Percentiles rank a stretch among this genome's conserved stretches.
Evolutionary conservation across 1,284 basidiomycete species (phyloP).

Genomic region (Ustilago loliicola): DNA sequence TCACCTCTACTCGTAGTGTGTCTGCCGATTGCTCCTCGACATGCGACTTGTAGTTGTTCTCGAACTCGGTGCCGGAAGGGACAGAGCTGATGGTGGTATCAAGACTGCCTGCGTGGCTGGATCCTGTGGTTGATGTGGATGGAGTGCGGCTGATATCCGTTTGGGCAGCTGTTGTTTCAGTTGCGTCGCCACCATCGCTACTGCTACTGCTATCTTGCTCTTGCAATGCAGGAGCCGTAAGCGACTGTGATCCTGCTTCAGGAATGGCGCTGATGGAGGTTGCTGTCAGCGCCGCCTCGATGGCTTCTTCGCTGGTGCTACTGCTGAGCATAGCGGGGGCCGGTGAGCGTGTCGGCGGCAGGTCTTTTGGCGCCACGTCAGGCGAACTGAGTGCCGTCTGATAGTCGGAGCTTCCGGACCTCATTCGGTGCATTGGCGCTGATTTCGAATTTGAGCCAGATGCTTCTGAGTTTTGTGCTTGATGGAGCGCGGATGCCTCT

Average conservation of each 20-base stretch:
- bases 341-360: conserved; percentile 1
- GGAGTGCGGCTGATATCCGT: conserved; percentile 66
- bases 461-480: conserved; percentile 2
- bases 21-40: conserved; percentile 39
- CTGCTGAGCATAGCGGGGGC: conserved; percentile 10
- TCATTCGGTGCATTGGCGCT: conserved; percentile 11
- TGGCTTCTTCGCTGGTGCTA: conserved; percentile 21
- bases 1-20: conserved; percentile 33
- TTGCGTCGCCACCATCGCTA: conserved; percentile 24
- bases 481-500: conserved; percentile 24
- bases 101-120: conserved; percentile 50
- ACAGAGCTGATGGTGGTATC: conserved; percentile 57
- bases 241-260: conserved; percentile 6
- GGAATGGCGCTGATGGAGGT: background rate
- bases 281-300: conserved; percentile 18
- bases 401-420: conserved; percentile 24
- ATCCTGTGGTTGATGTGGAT: conserved; percentile 62
- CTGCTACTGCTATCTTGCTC: conserved; percentile 27
- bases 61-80: conserved; percentile 38
- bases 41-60: conserved; percentile 38
- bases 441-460: background rate
- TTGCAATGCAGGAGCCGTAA: conserved; percentile 19
- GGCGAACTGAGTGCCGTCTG: conserved; percentile 39
- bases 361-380: conserved; percentile 13
- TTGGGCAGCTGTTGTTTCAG: conserved; percentile 35